These are phyloP conservation scores for Sporisorium iseilematis-ciliati DNA, from an alignment of 1,284 basidiomycete species.

Conservation along the genomic window DNA sequence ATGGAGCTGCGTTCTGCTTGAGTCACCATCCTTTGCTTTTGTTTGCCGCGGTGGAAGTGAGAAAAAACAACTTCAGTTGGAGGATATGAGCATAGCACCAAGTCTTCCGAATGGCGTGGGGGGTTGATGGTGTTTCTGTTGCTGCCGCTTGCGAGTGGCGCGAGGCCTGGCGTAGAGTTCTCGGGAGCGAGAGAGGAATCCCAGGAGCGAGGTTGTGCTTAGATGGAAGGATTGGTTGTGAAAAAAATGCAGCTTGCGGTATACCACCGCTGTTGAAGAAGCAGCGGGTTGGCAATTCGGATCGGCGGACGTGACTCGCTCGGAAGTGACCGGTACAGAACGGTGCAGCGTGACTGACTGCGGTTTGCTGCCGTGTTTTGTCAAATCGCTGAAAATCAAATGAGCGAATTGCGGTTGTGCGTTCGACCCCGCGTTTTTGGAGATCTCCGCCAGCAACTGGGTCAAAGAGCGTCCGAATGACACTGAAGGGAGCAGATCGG, in stretches of 20 bases:
- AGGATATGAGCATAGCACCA: slow-evolving; percentile 21
- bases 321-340: slow-evolving; percentile 29
- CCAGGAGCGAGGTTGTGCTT: no score
- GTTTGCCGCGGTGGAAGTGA: slow-evolving; percentile 2
- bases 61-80: not conserved
- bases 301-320: slow-evolving; percentile 34
- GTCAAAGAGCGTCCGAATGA: no score
- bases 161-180: no score
- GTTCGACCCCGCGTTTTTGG: not conserved
- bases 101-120: no score
- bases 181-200: no score
- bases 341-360: not conserved
- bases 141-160: no score
- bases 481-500: no score
- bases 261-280: slow-evolving; percentile 11
- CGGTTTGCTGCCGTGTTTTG: slow-evolving; percentile 13
- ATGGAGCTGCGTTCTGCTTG: slow-evolving; percentile 14
- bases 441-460: not conserved
- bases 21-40: slow-evolving; percentile 1
- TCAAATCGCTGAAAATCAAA: not conserved
- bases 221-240: no score
- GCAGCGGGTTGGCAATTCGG: slow-evolving; percentile 5
- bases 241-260: slow-evolving; percentile 12
- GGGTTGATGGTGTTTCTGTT: no score
- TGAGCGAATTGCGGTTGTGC: no score